Base-by-base conservation (phyloP, 495 filamentous ascomycete genomes). In the Pseudomonodictys pantanalensis region DNA sequence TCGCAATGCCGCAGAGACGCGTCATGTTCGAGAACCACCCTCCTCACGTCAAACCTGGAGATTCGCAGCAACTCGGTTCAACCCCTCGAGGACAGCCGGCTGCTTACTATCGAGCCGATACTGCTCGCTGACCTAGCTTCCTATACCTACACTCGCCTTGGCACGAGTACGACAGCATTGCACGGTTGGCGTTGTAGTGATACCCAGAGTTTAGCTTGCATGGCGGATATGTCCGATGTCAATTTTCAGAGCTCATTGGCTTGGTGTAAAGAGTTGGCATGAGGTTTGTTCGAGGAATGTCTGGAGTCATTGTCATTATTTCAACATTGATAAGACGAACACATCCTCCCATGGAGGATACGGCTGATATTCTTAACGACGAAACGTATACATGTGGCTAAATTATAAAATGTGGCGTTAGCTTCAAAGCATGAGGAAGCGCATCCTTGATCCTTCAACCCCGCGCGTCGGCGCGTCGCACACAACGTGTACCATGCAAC, bases 11-110 rank as follows among this genome's bases (percentile, higher is more conserved):
- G 11, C 35, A 52, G 20, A 52, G 60, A 51, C 58, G 66, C 17
- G 67, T 69, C 26, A 65, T 67, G 35, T 69, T 69, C 33, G 67
- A 67, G 43, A 60, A 38, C 10, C 38, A 63, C 17, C 29, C 53
- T 12, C 2, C 11, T 1, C 52, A 44, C 12, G 41, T 52, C 22
- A 39, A 39, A 17, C 25, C 9, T 12, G 15, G 20, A 17, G 28
- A 22, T 9, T 10, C 22, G 3, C 58, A 11, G 23, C 52, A 52
- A 18, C 47, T 24, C 6, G 45, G 24, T 5, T 20, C 22, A 38
- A 20, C n/a, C 33, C 3, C 26, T 20, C 35, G 20, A 12, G 39
- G 22, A n/a, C 43, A 56, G 18, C 4, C 26, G 2, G 49, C 26
- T 30, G 29, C 49, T 8, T 49, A 54, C 33, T 41, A 25, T 44